Base-by-base conservation (phyloP, 768 basidiomycete species). In the Leccinum arenicola region DNA sequence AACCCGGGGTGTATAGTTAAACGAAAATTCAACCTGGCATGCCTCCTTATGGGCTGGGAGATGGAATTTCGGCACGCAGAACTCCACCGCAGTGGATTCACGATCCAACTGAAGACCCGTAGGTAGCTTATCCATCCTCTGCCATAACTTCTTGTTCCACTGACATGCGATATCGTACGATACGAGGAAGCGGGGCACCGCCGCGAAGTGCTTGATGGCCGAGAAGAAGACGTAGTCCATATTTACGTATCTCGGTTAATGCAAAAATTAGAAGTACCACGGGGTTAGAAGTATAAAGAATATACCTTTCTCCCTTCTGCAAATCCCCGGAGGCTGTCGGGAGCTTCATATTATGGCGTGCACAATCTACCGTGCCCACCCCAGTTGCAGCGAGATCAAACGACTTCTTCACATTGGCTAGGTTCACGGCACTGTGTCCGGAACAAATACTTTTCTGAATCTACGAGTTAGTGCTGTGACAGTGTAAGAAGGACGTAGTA, bases 301-400 rank as follows among this genome's bases (percentile, higher is more conserved):
- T 15, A 12, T n/a, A 65, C 61, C 27, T 65, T 60, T 66, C 66
- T 1, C 66, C 62, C 35, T 66, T 61, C 55, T 67, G 66, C 5
- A 68, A 48, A 36, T 68, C 64, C 1, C 56, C 56, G 0, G 68
- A 33, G 1, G 55, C 61, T 2, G 54, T 58, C 0, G 64, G 62
- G 6, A 62, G 43, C 31, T 67, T 70, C 57, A 68, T 55, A 23
- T 61, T 57, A 27, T 68, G 64, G 0, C 47, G 50, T 6, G 63
- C 65, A 52, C 76, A 77, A 19, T 70, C 64, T 1, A 68, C 61
- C 0, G 61, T 64, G 0, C 70, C 75, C 0, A 74, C 57, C 0
- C 77, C 74, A 17, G 65, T 75, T 9, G 72, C 64, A 0, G 65
- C 62, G 3, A 68, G 57, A 0, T 66, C 62, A 6, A 14, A 4